Base-by-base conservation (phyloP, 805 yeast genomes). In the Metschnikowia cerradonensis region DNA sequence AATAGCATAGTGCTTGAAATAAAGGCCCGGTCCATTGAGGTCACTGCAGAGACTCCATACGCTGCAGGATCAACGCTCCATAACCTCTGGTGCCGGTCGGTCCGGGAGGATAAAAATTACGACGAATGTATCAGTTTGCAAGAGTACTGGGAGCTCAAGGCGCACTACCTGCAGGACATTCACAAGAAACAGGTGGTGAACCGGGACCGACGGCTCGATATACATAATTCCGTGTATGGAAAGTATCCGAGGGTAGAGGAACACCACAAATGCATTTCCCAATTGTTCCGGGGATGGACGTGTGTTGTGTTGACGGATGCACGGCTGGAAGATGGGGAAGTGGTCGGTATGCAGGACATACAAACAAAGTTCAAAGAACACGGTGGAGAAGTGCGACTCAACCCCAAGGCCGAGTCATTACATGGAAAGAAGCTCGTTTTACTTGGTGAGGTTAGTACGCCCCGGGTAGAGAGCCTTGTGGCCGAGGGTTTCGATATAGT, bases 1-100 rank as follows among this genome's bases (percentile, higher is more conserved):
- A 81, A 87, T 30, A 86, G 96, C 1, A 61, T 91, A 2, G 92
- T 92, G 0, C 60, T 92, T 6, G 96, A 90, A 62, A 81, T 91
- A 15, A 90, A 87, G 61, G 95, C 96, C 0, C 72, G 96, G 41
- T 82, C 90, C 2, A 73, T 90, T 5, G 83, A 82, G 52, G 71
- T 70, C 11, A 66, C 78, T 0, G 63, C 66, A 2, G 71, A 67
- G 15, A 65, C 61, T 11, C 72, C 74, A 2, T 90, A 81, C 58
- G 83, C 82, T 2, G 80, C 83, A 0, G 88, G 84, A 0, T 73
- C 84, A 6, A 88, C 97, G 0, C 69, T 92, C 15, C 79, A 88
- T 55, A 86, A 88, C 59, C 88, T 94, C 0, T 83, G 89, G 63
- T 85, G 90, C 60, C 73, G 85, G 38, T 58, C 77, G 4, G 71